These are phyloP conservation scores for Globisporangium splendens DNA, from an alignment of 352 stramenopile genomes.

Conservation along the genomic window DNA sequence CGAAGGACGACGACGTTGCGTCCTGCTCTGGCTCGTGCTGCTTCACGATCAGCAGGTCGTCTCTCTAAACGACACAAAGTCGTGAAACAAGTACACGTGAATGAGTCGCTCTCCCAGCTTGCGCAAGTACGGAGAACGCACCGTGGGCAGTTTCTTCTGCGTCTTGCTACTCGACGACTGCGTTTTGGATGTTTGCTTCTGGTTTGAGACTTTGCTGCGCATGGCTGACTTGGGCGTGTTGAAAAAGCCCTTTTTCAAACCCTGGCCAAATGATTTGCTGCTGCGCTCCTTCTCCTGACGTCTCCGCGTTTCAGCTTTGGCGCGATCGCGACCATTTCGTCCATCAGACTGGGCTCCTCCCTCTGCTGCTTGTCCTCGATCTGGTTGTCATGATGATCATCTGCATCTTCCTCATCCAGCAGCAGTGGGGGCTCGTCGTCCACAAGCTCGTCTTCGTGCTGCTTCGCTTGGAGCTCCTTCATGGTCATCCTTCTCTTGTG, in stretches of 20 bases:
- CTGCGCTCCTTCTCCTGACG: slow-evolving; percentile 43
- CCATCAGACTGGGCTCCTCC: slow-evolving; percentile 49
- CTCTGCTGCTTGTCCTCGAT: slow-evolving; percentile 4
- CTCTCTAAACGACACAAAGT: slow-evolving; percentile 21
- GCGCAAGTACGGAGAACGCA: neutral
- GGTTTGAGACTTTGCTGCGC: neutral
- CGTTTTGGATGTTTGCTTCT: neutral
- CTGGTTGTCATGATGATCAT: slow-evolving; percentile 28
- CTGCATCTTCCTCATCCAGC: slow-evolving; percentile 27
- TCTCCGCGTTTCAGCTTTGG: slow-evolving; percentile 46
- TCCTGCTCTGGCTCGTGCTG: slow-evolving; percentile 4
- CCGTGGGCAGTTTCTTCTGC: slow-evolving; percentile 9
- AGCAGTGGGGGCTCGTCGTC: slow-evolving; percentile 52
- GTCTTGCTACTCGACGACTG: slow-evolving; percentile 5
- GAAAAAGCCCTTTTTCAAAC: slow-evolving; percentile 79
- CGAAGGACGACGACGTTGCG: slow-evolving; percentile 23
- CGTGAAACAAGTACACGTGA: neutral
- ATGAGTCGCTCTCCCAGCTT: no score
- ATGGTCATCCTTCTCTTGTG: slow-evolving; percentile 4
- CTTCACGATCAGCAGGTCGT: slow-evolving; percentile 31
- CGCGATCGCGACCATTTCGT: slow-evolving; percentile 68
- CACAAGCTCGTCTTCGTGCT: slow-evolving; percentile 9
- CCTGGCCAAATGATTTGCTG: slow-evolving; percentile 47
- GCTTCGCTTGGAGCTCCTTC: slow-evolving; percentile 6
- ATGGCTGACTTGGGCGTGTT: slow-evolving; percentile 13